phyloP scores from a whole-genome alignment of 1,284 basidiomycete genomes.

The Entoloma clypeatum region DNA sequence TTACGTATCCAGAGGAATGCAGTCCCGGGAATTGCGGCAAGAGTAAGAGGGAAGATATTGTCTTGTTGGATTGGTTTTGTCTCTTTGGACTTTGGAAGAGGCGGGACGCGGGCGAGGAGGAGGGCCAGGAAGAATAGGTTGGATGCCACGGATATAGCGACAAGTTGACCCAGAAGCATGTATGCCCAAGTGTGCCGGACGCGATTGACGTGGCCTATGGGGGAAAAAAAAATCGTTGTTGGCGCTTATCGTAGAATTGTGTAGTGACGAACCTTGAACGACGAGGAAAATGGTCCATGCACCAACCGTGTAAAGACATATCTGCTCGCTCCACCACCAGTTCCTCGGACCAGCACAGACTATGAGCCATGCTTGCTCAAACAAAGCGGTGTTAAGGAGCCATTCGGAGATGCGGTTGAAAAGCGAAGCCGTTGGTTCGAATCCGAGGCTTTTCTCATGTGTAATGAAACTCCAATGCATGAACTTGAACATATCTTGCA shows the following conservation, averaged over 20 bases:
- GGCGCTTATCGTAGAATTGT: neutral
- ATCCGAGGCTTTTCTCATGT: slow-evolving; percentile 31
- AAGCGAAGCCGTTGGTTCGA: slow-evolving; percentile 11
- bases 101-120: slow-evolving; percentile 32
- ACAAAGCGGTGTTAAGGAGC: slow-evolving; percentile 58
- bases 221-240: neutral
- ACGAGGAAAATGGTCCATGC: slow-evolving; percentile 59
- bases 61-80: neutral
- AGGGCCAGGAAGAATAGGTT: slow-evolving; percentile 66
- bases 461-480: slow-evolving; percentile 58
- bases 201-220: slow-evolving; percentile 39
- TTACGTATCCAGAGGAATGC: too few species aligned
- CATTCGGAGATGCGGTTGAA: slow-evolving; percentile 46
- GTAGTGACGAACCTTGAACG: slow-evolving; percentile 48
- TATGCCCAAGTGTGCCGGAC: slow-evolving; percentile 63
- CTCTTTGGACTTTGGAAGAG: slow-evolving; percentile 11
- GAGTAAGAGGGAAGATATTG: neutral
- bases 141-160: slow-evolving; percentile 68
- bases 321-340: slow-evolving; percentile 77
- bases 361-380: slow-evolving; percentile 51
- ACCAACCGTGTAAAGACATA: slow-evolving; percentile 67
- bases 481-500: slow-evolving; percentile 50
- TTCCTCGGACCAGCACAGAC: slow-evolving; percentile 40
- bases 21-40: slow-evolving; percentile 22
- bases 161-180: slow-evolving; percentile 73